Base-by-base conservation (phyloP, 2,329 filamentous ascomycete genomes). In the Calonectria naviculata region DNA sequence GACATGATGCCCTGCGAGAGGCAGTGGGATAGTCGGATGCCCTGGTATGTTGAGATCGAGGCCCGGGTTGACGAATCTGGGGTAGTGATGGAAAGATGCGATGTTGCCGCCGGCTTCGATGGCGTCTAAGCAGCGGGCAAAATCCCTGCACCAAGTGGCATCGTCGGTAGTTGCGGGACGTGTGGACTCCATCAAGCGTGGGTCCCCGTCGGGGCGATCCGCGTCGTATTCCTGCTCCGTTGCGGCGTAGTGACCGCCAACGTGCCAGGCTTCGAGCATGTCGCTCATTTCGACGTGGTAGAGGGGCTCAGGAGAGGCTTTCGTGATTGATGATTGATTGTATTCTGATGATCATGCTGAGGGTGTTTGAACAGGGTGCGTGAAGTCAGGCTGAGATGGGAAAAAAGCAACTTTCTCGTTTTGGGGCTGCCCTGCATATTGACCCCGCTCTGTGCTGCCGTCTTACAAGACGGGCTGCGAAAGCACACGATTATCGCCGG, bases 31-130 rank as follows among this genome's bases (percentile, higher is more conserved):
- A 26, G 63, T 34, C 24, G 36, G 42, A 4, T 52, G 17, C 4
- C 71, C 68, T n/a, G 54, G 29, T 6, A 71, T 68, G 3, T 21
- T 58, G n/a, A 74, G 65, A 13, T 15, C 44, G n/a, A 74, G 65
- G n/a, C 71, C 65, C 0, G 68, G 72, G 36, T 74, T 74, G 26
- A 31, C 31, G 42, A 63, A 73, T 5, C 9, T n/a, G 29, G 38
- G 8, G 41, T 74, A 66, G 29, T 31, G 38, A 7, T 46, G 26
- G 42, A 67, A 75, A 24, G 56, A 49, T 24, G 46, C 49, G 12
- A 73, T 63, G 19, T 65, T 41, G 47, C 72, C 62, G 2, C 52
- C 65, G 3, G 56, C 64, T 56, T 65, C 13, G 36, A 75, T 67
- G 19, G 41, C 47, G 61, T 71, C 28, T 6, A 74, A 44, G 12